These are phyloP conservation scores for Vitis vinifera DNA, from an alignment of 164 flowering plant genomes.

Conservation along the genomic window ASM3070453v1 NC_081811.1:189001-189500, in stretches of 20 bases:
- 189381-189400: constrained; percentile 43
- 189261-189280: constrained; percentile 32
- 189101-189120: constrained; percentile 33
- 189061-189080: constrained; percentile 24
- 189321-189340: constrained; percentile 59
- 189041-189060: constrained; percentile 16
- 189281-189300: constrained; percentile 60
- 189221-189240: constrained; percentile 39
- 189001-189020: constrained; percentile 41
- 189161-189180: constrained; percentile 36
- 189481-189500: constrained; percentile 54
- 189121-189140: constrained; percentile 20
- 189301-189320: constrained; percentile 53
- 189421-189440: constrained; percentile 34
- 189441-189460: constrained; percentile 56
- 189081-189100: constrained; percentile 31
- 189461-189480: constrained; percentile 45
- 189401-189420: constrained; percentile 41
- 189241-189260: constrained; percentile 30
- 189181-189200: constrained; percentile 8
- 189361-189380: constrained; percentile 20
- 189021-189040: constrained; percentile 50
- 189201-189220: constrained; percentile 27
- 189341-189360: constrained; percentile 42
- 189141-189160: constrained; percentile 39